A percentile compares a stretch with the other conserved stretches of the same genome.
phyloP scores from a whole-genome alignment of 768 basidiomycete genomes.

The Gelatoporia subvermispora region DNA sequence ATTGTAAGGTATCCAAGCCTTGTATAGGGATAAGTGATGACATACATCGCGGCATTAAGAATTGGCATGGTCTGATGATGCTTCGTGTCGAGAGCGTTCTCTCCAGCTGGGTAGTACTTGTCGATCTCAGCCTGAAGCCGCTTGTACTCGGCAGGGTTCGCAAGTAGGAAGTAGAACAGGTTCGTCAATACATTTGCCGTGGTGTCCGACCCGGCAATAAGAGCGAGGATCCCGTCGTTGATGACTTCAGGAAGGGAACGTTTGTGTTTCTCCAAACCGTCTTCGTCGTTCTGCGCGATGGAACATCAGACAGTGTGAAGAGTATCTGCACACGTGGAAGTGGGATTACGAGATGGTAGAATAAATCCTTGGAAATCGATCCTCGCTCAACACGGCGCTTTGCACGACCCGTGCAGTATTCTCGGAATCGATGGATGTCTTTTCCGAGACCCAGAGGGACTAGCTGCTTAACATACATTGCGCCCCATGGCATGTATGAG shows the following conservation, averaged over 20 bases:
- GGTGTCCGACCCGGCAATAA: conserved; percentile 27
- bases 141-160: conserved; percentile 10
- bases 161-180: conserved; percentile 21
- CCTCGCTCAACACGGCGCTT: conserved; percentile 21
- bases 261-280: background rate
- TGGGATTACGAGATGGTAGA: conserved; percentile 36
- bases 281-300: conserved; percentile 13
- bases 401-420: background rate
- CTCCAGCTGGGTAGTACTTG: conserved; percentile 14
- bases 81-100: conserved; percentile 8
- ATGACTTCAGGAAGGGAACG: conserved; percentile 4
- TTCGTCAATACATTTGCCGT: conserved; percentile 19
- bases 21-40: conserved; percentile 9
- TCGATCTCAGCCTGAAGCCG: conserved; percentile 22
- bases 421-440: background rate
- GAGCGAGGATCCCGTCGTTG: conserved; percentile 17
- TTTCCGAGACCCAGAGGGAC: too few species aligned
- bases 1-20: background rate
- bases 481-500: too few species aligned
- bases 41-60: conserved; percentile 1
- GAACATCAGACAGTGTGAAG: background rate
- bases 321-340: background rate
- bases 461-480: too few species aligned
- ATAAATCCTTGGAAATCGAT: conserved; percentile 36
- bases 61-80: conserved; percentile 9